Percentiles rank a stretch among this genome's conserved stretches.
These are phyloP conservation scores for Chrysanthemum seticuspe DNA, from an alignment of 129 eudicot genomes.

Conservation along the genomic window DNA sequence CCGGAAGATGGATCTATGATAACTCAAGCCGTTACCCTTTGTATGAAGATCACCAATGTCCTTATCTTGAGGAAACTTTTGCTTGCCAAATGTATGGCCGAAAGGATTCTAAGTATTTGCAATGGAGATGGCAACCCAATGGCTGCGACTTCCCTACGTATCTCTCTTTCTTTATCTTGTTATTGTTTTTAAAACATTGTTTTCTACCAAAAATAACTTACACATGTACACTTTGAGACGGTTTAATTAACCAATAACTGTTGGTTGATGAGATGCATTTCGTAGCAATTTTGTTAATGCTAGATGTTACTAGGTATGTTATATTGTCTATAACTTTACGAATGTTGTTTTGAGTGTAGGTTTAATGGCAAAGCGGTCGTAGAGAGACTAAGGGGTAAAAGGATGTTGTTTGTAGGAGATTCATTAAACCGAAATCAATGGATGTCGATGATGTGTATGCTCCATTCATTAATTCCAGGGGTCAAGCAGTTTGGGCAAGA, in stretches of 20 bases:
- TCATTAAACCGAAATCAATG: conserved; percentile 65
- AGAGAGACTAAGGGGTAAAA: conserved; percentile 53
- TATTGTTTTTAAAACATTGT: neutral
- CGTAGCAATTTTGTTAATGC: neutral
- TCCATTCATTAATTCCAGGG: conserved; percentile 41
- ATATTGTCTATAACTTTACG: neutral
- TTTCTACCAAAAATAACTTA: too few species aligned
- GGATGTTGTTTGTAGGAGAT: conserved; percentile 65
- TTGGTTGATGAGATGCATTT: too few species aligned
- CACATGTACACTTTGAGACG: too few species aligned
- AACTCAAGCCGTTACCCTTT: conserved; percentile 28
- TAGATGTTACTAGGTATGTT: neutral
- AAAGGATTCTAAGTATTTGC: conserved; percentile 28
- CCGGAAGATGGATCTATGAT: conserved; percentile 30
- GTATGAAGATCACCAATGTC: conserved; percentile 26
- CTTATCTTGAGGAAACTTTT: conserved; percentile 11
- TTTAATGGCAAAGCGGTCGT: conserved; percentile 51
- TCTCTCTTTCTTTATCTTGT: neutral
- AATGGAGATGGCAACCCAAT: conserved; percentile 41
- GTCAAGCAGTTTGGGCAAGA: conserved; percentile 13
- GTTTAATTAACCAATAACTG: too few species aligned
- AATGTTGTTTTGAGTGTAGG: conserved; percentile 23
- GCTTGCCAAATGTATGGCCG: conserved; percentile 33
- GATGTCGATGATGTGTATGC: conserved; percentile 63
- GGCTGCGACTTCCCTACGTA: conserved; percentile 34